Conservation (phyloP, 768 basidiomycete species). For the Tulasnella sp. region DNA sequence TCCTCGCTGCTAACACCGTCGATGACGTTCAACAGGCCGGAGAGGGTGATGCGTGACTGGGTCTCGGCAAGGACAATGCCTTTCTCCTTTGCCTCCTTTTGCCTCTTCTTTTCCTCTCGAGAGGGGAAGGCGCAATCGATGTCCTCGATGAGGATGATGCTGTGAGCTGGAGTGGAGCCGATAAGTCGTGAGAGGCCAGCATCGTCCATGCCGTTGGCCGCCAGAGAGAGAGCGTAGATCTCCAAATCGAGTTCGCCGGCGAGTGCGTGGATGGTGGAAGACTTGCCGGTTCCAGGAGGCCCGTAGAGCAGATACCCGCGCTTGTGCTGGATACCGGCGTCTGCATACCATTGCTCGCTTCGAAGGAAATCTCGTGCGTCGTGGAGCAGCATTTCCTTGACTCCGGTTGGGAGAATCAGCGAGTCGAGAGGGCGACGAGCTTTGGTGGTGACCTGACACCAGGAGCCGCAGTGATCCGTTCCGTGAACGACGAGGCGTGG, state of each 20-base stretch:
- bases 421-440: conserved; percentile 51
- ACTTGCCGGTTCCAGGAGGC: conserved; percentile 62
- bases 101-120: conserved; percentile 43
- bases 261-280: conserved; percentile 52
- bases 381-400: conserved; percentile 47
- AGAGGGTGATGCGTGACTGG: conserved; percentile 48
- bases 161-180: conserved; percentile 49
- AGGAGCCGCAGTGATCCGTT: conserved; percentile 20
- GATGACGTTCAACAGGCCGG: conserved; percentile 55
- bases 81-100: conserved; percentile 25
- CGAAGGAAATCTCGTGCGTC: conserved; percentile 55
- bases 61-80: conserved; percentile 30
- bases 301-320: conserved; percentile 58
- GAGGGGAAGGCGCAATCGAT: conserved; percentile 59
- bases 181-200: conserved; percentile 47
- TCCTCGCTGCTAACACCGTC: conserved; percentile 60
- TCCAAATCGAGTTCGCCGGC: conserved; percentile 35
- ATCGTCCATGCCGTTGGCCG: conserved; percentile 53
- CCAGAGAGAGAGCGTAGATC: conserved; percentile 48
- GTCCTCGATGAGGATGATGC: conserved; percentile 58
- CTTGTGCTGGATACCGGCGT: conserved; percentile 56
- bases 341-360: conserved; percentile 55
- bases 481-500: conserved; percentile 40
- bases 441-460: conserved; percentile 47
- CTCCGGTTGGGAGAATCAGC: conserved; percentile 50